These are phyloP conservation scores for Leptodontidium sp. DNA, from an alignment of 2,329 filamentous ascomycete species.

Conservation along the genomic window DNA sequence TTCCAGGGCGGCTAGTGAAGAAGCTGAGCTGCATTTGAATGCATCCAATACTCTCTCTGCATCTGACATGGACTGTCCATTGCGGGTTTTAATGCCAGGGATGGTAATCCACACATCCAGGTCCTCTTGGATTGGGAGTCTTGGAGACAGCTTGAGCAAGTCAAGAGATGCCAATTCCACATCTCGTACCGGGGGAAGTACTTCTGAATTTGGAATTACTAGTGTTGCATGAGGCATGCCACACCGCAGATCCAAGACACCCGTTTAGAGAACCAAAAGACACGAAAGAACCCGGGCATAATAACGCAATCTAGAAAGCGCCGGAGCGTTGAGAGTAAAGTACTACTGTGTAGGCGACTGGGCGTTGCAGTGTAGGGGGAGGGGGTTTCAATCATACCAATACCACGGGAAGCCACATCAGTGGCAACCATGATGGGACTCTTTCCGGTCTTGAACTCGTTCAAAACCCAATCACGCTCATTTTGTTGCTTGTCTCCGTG, in stretches of 20 bases:
- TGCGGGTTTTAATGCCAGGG: constrained; percentile 56
- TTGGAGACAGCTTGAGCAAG: constrained; percentile 79
- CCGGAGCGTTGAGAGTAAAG: constrained; percentile 93
- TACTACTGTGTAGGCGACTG: constrained; percentile 70
- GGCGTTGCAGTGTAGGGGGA: constrained; percentile 60
- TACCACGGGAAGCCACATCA: constrained; percentile 99
- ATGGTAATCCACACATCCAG: constrained; percentile 64
- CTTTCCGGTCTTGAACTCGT: constrained; percentile 99
- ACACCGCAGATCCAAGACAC: constrained; percentile 87
- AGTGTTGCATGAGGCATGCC: constrained; percentile 73
- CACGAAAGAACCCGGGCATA: constrained; percentile 87
- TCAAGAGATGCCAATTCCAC: constrained; percentile 83
- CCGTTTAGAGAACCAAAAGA: constrained; percentile 83
- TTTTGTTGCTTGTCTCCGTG: constrained; percentile 99
- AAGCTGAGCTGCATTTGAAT: constrained; percentile 48
- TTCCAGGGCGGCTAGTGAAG: constrained; percentile 60
- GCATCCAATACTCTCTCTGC: constrained; percentile 52
- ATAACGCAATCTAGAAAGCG: constrained; percentile 88
- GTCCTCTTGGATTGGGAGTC: constrained; percentile 66
- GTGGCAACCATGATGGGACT: constrained; percentile 99
- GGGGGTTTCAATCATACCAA: constrained; percentile 89
- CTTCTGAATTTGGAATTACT: constrained; percentile 78
- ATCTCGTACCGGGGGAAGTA: constrained; percentile 72
- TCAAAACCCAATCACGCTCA: constrained; percentile 98
- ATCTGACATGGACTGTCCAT: constrained; percentile 49